Base-by-base conservation (phyloP, 2,329 filamentous ascomycete genomes). In the Trichoderma sp. region DNA sequence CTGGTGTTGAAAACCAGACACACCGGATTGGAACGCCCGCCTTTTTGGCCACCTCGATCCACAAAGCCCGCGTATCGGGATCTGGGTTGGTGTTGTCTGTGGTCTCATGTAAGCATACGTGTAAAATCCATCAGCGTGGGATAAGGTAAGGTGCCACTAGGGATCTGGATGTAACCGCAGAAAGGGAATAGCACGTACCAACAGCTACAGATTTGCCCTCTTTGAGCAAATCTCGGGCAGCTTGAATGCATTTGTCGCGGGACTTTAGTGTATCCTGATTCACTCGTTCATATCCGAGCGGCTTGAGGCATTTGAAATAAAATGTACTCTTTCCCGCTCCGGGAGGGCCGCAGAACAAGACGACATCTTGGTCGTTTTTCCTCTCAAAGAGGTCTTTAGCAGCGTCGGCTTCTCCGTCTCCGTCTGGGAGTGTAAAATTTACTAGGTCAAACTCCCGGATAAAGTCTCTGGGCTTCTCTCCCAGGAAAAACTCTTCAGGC, bases 21-120 rank as follows among this genome's bases (percentile, higher is more conserved):
- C 95, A 97, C 61, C 95, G 92, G 76, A 97, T 92, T 2, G 93
- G 91, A 2, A 97, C 85, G 4, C 88, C 84, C 77, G 89, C 83
- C 76, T 91, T 91, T 74, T 86, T 87, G 21, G 94, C 94, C 34
- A 98, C 82, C 30, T 88, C 84, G 36, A 93, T 82, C 95, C 95
- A 98, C 73, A 92, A 83, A n/a, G 87, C 86, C 74, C 96, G 88
- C 28, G 91, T 93, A 67, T 93, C 91, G 12, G 86, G 80, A 82
- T 97, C 92, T 34, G 95, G 89, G 79, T 99, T 99, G n/a, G 96
- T 98, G 80, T 97, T 98, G 81, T 99, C 96, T 96, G 64, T 71
- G 57, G 43, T 26, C 21, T 34, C 28, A 28, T 36, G 43, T 70
- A 11, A 70, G 57, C 39, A 15, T 34, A n/a, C 9, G 15, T 53